Evolutionary conservation across 371 early-diverging fungal genomes (phyloP).

Genomic region (Vittaforma corneae): DNA sequence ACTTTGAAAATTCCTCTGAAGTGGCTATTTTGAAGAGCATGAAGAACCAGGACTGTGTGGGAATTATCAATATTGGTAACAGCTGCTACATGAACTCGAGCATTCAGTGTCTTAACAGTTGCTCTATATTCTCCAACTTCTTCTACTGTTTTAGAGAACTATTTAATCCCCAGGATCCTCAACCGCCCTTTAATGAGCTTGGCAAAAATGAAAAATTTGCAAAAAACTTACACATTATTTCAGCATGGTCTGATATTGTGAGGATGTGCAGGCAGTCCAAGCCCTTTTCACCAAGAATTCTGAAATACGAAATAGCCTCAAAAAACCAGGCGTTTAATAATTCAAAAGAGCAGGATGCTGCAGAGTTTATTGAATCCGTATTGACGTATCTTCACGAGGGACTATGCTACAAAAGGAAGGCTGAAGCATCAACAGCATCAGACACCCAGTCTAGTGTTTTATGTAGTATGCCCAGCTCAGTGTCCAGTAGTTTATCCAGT

Average conservation of each 20-base stretch:
- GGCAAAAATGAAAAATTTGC: too few relatives aligned
- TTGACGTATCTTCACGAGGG: constrained; percentile 68
- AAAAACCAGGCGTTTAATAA: constrained; percentile 61
- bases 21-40: too few relatives aligned
- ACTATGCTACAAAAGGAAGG: too few relatives aligned
- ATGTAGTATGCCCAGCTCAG: background rate
- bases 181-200: constrained; percentile 38
- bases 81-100: constrained; percentile 95
- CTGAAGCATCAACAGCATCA: too few relatives aligned
- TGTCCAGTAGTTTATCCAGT: background rate
- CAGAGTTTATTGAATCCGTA: constrained; percentile 65
- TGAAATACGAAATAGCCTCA: background rate
- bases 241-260: too few relatives aligned
- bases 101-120: constrained; percentile 77
- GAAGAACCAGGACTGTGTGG: constrained; percentile 51
- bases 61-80: constrained; percentile 74
- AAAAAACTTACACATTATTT: too few relatives aligned
- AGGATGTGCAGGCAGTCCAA: too few relatives aligned
- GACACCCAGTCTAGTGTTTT: background rate
- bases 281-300: too few relatives aligned
- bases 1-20: too few relatives aligned
- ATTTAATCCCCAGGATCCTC: constrained; percentile 67
- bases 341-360: constrained; percentile 67
- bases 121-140: constrained; percentile 74
- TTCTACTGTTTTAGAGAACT: constrained; percentile 65